Conservation (phyloP, 805 yeast species). For the Nakazawaea populi region DNA sequence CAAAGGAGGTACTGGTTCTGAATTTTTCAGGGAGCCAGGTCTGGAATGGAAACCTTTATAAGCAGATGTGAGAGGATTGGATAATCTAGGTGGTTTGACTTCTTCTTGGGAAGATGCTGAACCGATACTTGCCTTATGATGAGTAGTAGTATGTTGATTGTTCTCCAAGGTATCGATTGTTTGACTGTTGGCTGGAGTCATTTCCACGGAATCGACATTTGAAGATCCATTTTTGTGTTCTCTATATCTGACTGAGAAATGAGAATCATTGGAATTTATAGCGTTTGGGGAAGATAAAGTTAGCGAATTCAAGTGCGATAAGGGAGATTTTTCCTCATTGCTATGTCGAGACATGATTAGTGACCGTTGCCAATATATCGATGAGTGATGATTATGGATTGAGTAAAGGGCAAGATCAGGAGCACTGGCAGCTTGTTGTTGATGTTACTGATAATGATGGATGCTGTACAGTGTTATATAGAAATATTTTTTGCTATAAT, state of each 20-base stretch:
- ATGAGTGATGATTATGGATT: too few species aligned
- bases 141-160: too few species aligned
- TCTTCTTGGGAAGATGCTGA: conserved; percentile 1
- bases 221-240: background rate
- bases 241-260: conserved; percentile 4
- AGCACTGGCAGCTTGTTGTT: too few species aligned
- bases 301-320: background rate
- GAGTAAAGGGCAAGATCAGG: too few species aligned
- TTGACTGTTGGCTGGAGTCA: background rate
- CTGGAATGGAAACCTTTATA: conserved; percentile 37
- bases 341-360: background rate
- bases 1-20: conserved; percentile 37
- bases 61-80: conserved; percentile 12
- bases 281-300: background rate
- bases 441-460: too few species aligned
- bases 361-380: too few species aligned
- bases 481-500: too few species aligned
- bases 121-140: background rate
- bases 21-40: conserved; percentile 16
- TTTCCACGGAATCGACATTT: background rate
- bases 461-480: too few species aligned
- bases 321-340: background rate
- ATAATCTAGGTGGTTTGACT: background rate
- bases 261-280: conserved; percentile 2
- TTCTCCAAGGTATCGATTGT: background rate